These are phyloP conservation scores for Amphibolis antarctica DNA, from an alignment of 106 monocot species.

Conservation along the genomic window DNA sequence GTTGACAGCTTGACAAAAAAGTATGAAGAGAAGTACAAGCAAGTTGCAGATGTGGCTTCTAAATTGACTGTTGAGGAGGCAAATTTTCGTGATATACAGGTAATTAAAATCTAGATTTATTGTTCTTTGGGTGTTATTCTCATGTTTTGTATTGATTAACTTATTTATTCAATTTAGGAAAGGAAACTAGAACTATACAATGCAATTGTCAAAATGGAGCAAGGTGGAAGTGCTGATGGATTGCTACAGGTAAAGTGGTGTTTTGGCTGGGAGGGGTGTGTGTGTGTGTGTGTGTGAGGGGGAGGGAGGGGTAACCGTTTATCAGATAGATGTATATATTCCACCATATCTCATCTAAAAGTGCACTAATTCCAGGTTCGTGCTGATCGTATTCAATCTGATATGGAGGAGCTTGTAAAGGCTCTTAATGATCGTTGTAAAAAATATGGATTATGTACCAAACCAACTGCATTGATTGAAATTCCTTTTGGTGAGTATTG, in stretches of 20 bases:
- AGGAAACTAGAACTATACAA: slow-evolving; percentile 75
- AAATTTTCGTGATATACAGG: slow-evolving; percentile 80
- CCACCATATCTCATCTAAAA: not conserved
- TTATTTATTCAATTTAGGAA: slow-evolving; percentile 29
- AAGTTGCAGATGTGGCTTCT: slow-evolving; percentile 79
- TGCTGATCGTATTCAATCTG: slow-evolving; percentile 68
- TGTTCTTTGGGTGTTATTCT: slow-evolving; percentile 8
- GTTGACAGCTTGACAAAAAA: slow-evolving; percentile 67
- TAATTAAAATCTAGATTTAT: slow-evolving; percentile 7
- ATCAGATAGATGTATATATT: too few species aligned
- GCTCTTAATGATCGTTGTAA: slow-evolving; percentile 73
- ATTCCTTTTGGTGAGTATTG: slow-evolving; percentile 80
- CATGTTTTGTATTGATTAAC: not conserved
- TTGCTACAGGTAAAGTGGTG: slow-evolving; percentile 46
- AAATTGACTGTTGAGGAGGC: slow-evolving; percentile 75
- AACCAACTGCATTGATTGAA: slow-evolving; percentile 65
- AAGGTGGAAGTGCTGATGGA: slow-evolving; percentile 71
- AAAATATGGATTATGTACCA: slow-evolving; percentile 62
- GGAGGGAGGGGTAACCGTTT: too few species aligned
- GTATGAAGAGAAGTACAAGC: slow-evolving; percentile 93
- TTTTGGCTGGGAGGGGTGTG: too few species aligned
- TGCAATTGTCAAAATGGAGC: slow-evolving; percentile 72
- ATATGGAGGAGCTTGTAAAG: slow-evolving; percentile 78
- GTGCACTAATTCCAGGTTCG: slow-evolving; percentile 33
- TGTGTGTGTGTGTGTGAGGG: too few species aligned